Base-by-base conservation (phyloP, 1,139 yeast species). In the Saccharomyces hybrid region DNA sequence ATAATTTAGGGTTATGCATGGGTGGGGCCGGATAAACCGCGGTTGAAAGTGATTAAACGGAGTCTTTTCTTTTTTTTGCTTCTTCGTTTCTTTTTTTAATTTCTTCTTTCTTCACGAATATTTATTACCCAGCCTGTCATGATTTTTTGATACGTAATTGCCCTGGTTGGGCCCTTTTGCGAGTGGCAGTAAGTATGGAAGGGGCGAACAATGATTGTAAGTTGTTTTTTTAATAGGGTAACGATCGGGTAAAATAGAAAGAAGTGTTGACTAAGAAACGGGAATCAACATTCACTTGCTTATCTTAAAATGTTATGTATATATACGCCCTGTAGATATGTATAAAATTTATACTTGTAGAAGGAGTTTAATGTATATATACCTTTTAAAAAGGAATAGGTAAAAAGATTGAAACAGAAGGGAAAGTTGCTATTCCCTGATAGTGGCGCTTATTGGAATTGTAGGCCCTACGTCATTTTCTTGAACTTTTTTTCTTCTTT, bases 401-500 rank as follows among this genome's bases (percentile, higher is more conserved):
- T 16, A n/a, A 32, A 48, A 53, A 47, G 20, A 38, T 38, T 5
- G 25, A 20, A 34, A 38, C 20, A 38, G 5, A 20, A 38, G 9
- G 7, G 44, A 23, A 20, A 14, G 7, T 11, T 20, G 5, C 44
- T 38, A 38, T 38, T 38, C 44, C 34, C 20, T 26, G 20, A 26
- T 32, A 20, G 29, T 31, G 27, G 26, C 46, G 5, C 44, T 20
- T 5, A 38, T 38, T 16, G 44, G 44, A 38, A 38, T 16, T 5
- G 20, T 16, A 11, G 44, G 25, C 11, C 44, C 44, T 16, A 38
- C 13, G 25, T 38, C 44, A 13, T 38, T 13, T 20, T 50, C 34
- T 46, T 48, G 65, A 53, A 72, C 73, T 56, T 75, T 71, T 56
- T 80, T 82, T 66, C 95, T 79, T 70, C 96, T 81, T 62, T 84